These are phyloP conservation scores for Kitagawia praeruptora DNA, from an alignment of 129 eudicot species.

Conservation along the genomic window DNA sequence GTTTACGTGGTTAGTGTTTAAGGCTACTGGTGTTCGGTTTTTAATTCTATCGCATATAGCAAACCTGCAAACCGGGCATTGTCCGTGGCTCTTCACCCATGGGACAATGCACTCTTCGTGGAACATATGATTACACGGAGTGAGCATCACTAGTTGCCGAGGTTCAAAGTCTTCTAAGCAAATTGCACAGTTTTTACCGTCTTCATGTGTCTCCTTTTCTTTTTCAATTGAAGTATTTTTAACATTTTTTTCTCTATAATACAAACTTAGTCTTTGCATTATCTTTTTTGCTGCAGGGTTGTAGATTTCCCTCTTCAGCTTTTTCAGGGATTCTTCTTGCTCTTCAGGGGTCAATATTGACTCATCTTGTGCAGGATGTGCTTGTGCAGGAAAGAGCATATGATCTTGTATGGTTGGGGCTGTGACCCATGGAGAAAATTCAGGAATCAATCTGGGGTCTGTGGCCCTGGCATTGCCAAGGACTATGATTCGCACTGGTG, in stretches of 20 bases:
- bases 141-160: constrained; percentile 41
- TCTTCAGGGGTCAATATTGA: constrained; percentile 30
- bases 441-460: constrained; percentile 4
- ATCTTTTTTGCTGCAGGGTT: constrained; percentile 40
- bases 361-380: constrained; percentile 14
- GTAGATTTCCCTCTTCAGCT: constrained; percentile 58
- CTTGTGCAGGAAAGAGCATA: neutral
- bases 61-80: constrained; percentile 70
- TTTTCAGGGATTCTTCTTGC: constrained; percentile 36
- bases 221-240: constrained; percentile 7
- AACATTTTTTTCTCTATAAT: constrained; percentile 24
- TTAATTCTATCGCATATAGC: constrained; percentile 18
- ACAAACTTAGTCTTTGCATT: constrained; percentile 25
- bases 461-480: constrained; percentile 5
- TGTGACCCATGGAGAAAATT: constrained; percentile 18
- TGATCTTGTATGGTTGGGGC: neutral
- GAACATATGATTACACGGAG: constrained; percentile 79
- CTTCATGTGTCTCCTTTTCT: constrained; percentile 4
- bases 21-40: neutral
- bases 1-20: neutral
- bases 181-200: constrained; percentile 53
- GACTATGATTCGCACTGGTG: constrained; percentile 11
- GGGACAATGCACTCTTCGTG: constrained; percentile 82
- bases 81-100: constrained; percentile 61
- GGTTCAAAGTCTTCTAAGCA: constrained; percentile 68